These are phyloP conservation scores for Canariomyces notabilis DNA, from an alignment of 2,329 filamentous ascomycete species.

Conservation along the genomic window DNA sequence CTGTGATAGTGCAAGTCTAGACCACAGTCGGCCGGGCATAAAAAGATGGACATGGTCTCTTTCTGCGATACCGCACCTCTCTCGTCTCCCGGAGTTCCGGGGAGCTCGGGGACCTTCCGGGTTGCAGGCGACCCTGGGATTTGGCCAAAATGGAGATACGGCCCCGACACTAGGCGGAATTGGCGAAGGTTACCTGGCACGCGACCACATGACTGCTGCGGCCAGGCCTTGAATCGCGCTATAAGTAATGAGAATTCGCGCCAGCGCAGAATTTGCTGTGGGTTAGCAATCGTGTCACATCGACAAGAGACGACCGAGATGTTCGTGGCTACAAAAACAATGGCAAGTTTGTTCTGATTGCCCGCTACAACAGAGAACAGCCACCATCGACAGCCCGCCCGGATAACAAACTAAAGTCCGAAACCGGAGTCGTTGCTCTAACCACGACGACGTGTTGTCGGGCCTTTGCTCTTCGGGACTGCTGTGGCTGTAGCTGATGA, in stretches of 20 bases:
- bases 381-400: slow-evolving; percentile 1
- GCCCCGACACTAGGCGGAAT: background rate
- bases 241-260: background rate
- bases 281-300: background rate
- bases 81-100: background rate
- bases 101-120: background rate
- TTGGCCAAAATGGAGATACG: background rate
- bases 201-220: slow-evolving; percentile 7
- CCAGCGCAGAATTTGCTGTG: background rate
- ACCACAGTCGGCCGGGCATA: too few relatives aligned
- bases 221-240: background rate
- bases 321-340: slow-evolving; percentile 2
- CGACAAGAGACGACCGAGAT: background rate
- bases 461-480: slow-evolving; percentile 34
- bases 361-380: slow-evolving; percentile 3
- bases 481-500: slow-evolving; percentile 19
- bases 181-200: background rate
- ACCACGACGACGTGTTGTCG: slow-evolving; percentile 40
- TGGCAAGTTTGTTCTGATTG: slow-evolving; percentile 14
- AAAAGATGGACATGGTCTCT: background rate
- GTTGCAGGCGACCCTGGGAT: background rate
- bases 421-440: slow-evolving; percentile 21
- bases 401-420: slow-evolving; percentile 2
- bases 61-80: background rate
- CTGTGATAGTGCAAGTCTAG: too few relatives aligned